Conservation (phyloP, 805 yeast species). For the Tetrapisispora namnaoensis region DNA sequence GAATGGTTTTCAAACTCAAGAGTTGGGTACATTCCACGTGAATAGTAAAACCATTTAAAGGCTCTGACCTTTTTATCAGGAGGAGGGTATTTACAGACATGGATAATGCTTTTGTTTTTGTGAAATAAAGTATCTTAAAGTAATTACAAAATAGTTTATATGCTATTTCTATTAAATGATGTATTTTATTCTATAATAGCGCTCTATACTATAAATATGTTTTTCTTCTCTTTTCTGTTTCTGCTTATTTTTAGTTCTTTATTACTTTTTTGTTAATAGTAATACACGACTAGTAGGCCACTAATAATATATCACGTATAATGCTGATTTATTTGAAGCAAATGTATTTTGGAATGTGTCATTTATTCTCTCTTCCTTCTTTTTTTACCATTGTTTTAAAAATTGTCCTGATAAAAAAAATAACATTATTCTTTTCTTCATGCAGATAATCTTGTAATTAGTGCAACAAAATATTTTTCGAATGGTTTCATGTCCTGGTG, state of each 20-base stretch:
- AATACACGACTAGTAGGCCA: too few species aligned
- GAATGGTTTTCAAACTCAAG: too few species aligned
- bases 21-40: too few species aligned
- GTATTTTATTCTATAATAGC: not conserved
- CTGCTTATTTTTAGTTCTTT: too few species aligned
- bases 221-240: not conserved
- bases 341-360: too few species aligned
- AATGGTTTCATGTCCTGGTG: conserved; percentile 51
- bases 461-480: conserved; percentile 54
- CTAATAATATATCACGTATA: too few species aligned
- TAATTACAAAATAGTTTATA: not conserved
- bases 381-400: not conserved
- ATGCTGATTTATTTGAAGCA: too few species aligned
- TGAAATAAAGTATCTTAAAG: not conserved
- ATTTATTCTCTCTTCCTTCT: not conserved
- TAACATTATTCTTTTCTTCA: conserved; percentile 1
- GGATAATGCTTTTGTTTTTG: too few species aligned
- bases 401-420: too few species aligned
- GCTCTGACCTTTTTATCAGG: too few species aligned
- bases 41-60: too few species aligned
- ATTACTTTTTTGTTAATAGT: not conserved
- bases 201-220: not conserved
- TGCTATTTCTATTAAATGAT: not conserved
- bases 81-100: too few species aligned
- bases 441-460: conserved; percentile 25